phyloP scores from a whole-genome alignment of 768 basidiomycete genomes.

The Russula dissimulans region DNA sequence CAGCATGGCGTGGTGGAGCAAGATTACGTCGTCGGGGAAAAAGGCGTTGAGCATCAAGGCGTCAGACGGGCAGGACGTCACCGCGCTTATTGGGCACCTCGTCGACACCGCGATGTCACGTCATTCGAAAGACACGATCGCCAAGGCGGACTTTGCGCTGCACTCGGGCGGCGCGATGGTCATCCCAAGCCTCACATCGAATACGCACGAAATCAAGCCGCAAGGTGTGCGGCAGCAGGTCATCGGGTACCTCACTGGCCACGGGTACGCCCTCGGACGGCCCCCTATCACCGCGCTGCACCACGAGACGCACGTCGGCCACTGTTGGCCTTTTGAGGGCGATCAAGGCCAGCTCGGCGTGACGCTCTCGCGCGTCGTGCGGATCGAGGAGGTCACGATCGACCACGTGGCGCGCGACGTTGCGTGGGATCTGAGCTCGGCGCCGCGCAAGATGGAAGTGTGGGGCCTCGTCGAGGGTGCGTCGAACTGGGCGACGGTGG shows the following conservation, averaged over 20 bases:
- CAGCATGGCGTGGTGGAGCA: constrained; percentile 60
- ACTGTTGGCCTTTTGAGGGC: constrained; percentile 91
- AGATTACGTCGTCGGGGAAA: constrained; percentile 36
- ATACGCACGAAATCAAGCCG: constrained; percentile 63
- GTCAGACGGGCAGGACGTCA: constrained; percentile 64
- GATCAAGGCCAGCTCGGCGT: constrained; percentile 75
- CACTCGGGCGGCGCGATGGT: constrained; percentile 73
- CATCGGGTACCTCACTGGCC: constrained; percentile 48
- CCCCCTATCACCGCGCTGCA: constrained; percentile 85
- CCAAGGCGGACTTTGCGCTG: constrained; percentile 76
- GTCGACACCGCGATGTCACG: constrained; percentile 67
- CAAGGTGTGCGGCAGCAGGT: constrained; percentile 39
- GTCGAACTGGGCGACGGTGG: constrained; percentile 58
- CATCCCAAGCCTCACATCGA: constrained; percentile 75
- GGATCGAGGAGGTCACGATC: constrained; percentile 61
- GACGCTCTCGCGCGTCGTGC: constrained; percentile 52
- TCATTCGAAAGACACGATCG: constrained; percentile 70
- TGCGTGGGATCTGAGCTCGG: constrained; percentile 70
- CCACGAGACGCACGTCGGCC: constrained; percentile 70
- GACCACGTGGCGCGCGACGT: constrained; percentile 84
- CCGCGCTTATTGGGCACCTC: constrained; percentile 59
- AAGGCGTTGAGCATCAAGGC: constrained; percentile 53
- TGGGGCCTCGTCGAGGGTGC: constrained; percentile 82
- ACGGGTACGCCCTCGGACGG: constrained; percentile 55
- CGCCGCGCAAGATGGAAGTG: constrained; percentile 81